Evolutionary conservation across 2,329 filamentous ascomycete genomes (phyloP).

Genomic region (Xylaria sp.): DNA sequence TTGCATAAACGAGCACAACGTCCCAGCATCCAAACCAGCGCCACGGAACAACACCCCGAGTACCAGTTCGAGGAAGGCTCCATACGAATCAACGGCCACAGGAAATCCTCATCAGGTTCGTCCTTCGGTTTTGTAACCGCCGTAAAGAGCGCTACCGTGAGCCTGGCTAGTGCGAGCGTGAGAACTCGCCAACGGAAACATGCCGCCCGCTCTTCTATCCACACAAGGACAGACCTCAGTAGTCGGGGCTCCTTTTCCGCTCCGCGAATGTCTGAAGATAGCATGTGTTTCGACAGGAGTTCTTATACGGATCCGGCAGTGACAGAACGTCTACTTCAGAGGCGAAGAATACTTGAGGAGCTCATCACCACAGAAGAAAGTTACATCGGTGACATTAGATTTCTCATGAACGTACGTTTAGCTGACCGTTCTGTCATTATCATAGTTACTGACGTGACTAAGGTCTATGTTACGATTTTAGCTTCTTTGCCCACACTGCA

Average conservation of each 20-base stretch:
- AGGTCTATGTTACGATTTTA: conserved; percentile 81
- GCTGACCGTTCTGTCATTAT: neutral
- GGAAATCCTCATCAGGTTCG: conserved; percentile 75
- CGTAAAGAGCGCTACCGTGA: conserved; percentile 83
- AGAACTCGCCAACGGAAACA: conserved; percentile 68
- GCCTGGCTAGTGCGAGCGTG: conserved; percentile 77
- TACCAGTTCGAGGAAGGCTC: conserved; percentile 44
- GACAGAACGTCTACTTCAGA: conserved; percentile 76
- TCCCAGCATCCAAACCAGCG: conserved; percentile 45
- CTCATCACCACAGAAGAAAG: conserved; percentile 86
- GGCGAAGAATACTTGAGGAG: conserved; percentile 85
- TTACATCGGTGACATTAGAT: conserved; percentile 88
- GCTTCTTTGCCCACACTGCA: conserved; percentile 75
- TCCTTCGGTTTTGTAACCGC: conserved; percentile 84
- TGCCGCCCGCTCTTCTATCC: conserved; percentile 62
- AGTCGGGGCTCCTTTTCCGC: conserved; percentile 70
- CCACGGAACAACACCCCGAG: conserved; percentile 51
- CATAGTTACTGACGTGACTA: conserved; percentile 36
- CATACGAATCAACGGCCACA: conserved; percentile 54
- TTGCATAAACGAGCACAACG: conserved; percentile 69
- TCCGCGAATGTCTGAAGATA: conserved; percentile 73
- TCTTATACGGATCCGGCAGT: conserved; percentile 71
- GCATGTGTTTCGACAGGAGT: conserved; percentile 68
- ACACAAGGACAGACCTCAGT: conserved; percentile 71
- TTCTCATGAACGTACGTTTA: conserved; percentile 81